These are phyloP conservation scores for Silene coronaria DNA, from an alignment of 179 eudicot genomes.

Conservation along the genomic window DNA sequence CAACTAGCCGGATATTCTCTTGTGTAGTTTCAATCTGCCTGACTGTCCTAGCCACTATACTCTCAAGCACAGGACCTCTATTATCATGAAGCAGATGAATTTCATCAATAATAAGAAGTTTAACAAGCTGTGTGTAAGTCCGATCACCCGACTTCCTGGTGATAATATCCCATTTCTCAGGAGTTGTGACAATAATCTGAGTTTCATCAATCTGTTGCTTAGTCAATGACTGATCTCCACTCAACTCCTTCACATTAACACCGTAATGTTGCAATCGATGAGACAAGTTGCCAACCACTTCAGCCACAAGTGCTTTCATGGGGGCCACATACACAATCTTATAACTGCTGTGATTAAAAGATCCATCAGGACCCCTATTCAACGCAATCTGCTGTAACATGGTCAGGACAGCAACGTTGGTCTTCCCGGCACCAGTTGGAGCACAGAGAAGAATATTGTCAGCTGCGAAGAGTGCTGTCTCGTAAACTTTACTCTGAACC, in stretches of 20 bases:
- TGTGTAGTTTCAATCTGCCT: conserved; percentile 87
- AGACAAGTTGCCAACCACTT: conserved; percentile 89
- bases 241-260: conserved; percentile 83
- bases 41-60: conserved; percentile 91
- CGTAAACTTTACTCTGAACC: conserved; percentile 91
- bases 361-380: conserved; percentile 63
- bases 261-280: conserved; percentile 74
- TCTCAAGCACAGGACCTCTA: conserved; percentile 94
- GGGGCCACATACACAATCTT: conserved; percentile 99
- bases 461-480: conserved; percentile 72
- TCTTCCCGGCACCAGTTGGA: conserved; percentile 97
- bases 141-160: conserved; percentile 96
- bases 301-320: conserved; percentile 98
- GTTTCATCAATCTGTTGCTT: conserved; percentile 92
- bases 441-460: conserved; percentile 92
- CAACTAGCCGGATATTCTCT: conserved; percentile 87
- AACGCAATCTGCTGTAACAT: conserved; percentile 88
- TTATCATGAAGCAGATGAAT: conserved; percentile 93
- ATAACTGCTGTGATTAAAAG: conserved; percentile 57
- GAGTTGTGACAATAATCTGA: conserved; percentile 95
- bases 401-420: conserved; percentile 97
- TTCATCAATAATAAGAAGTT: conserved; percentile 87
- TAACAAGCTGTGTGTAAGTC: conserved; percentile 88
- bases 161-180: conserved; percentile 98
- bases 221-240: conserved; percentile 89